Percentiles rank a stretch among this genome's conserved stretches.
Conservation (phyloP, 106 monocot genomes). For the Posidonia australis region DNA sequence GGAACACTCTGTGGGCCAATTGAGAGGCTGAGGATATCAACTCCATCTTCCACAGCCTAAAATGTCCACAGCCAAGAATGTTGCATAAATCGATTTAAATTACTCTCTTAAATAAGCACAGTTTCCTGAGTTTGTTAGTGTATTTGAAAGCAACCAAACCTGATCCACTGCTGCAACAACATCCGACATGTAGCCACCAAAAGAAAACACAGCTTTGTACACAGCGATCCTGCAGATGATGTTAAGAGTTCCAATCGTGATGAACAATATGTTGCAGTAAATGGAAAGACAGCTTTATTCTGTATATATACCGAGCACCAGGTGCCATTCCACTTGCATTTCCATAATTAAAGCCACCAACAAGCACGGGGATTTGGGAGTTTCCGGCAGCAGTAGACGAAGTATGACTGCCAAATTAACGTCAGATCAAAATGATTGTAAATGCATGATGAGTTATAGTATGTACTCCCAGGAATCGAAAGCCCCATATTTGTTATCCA, state of each 20-base stretch:
- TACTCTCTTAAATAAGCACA: no score
- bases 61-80: neutral
- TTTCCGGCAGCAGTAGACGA: conserved; percentile 18
- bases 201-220: conserved; percentile 65
- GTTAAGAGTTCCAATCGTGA: neutral
- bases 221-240: conserved; percentile 36
- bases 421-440: no score
- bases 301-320: conserved; percentile 8
- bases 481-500: no score
- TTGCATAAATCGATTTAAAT: no score
- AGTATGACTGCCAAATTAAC: conserved; percentile 10
- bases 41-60: conserved; percentile 83
- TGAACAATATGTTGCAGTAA: neutral
- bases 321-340: conserved; percentile 22
- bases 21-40: conserved; percentile 62
- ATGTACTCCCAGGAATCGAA: no score
- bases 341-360: conserved; percentile 13
- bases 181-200: conserved; percentile 81
- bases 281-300: neutral
- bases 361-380: conserved; percentile 4
- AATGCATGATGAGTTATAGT: no score
- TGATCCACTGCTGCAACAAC: conserved; percentile 78
- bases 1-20: conserved; percentile 44
- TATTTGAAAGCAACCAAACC: conserved; percentile 13
- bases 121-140: neutral